Conservation (phyloP, 2,329 filamentous ascomycete genomes). For the Aspergillus viridinutans region DNA sequence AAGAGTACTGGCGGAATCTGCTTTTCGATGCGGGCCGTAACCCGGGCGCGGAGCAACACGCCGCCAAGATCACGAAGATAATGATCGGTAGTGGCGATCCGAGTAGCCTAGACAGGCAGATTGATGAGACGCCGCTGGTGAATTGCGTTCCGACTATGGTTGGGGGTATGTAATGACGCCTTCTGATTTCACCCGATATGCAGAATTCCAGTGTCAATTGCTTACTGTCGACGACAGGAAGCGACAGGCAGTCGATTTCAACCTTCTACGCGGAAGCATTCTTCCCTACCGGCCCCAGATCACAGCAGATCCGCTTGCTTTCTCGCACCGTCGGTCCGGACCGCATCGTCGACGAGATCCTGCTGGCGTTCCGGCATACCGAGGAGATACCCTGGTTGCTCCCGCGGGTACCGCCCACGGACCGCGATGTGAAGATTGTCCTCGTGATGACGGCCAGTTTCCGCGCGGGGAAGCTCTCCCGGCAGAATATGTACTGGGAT, state of each 20-base stretch:
- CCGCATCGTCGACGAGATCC: slow-evolving; percentile 56
- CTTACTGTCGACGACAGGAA: slow-evolving; percentile 11
- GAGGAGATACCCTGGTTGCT: slow-evolving; percentile 54
- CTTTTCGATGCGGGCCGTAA: slow-evolving; percentile 6
- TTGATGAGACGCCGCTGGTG: slow-evolving; percentile 23
- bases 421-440: slow-evolving; percentile 51
- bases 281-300: slow-evolving; percentile 45
- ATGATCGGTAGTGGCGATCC: slow-evolving; percentile 9
- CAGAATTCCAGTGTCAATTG: too few relatives aligned
- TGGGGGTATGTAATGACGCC: slow-evolving; percentile 26
- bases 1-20: slow-evolving; percentile 30
- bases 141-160: slow-evolving; percentile 34
- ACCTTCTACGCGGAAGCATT: slow-evolving; percentile 54
- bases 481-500: slow-evolving; percentile 60
- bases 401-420: slow-evolving; percentile 51
- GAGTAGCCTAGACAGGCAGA: slow-evolving; percentile 1
- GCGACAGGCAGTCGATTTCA: slow-evolving; percentile 21
- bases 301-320: slow-evolving; percentile 48
- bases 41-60: slow-evolving; percentile 1
- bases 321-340: slow-evolving; percentile 54
- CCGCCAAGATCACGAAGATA: slow-evolving; percentile 17
- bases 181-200: neutral
- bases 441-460: slow-evolving; percentile 49
- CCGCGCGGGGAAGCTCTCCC: slow-evolving; percentile 31
- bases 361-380: slow-evolving; percentile 53